These are phyloP conservation scores for Remersonia thermophila DNA, from an alignment of 2,329 filamentous ascomycete species.

Conservation along the genomic window DNA sequence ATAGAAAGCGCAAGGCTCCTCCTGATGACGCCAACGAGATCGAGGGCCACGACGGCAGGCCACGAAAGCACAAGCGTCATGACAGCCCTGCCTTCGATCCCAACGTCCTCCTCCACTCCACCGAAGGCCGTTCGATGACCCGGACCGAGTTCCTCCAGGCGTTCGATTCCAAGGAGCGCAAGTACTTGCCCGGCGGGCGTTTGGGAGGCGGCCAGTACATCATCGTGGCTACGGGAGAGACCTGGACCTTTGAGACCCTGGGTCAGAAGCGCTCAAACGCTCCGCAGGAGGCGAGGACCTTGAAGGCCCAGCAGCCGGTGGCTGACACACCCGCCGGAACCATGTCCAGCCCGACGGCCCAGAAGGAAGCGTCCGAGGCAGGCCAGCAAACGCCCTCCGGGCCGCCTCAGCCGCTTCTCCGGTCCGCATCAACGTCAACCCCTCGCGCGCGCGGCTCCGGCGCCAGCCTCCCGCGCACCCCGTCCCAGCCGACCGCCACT, in stretches of 20 bases:
- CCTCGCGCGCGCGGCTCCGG: no score
- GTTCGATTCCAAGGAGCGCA: neutral
- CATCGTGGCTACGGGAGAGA: conserved; percentile 5
- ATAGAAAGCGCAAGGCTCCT: no score
- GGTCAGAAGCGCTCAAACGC: neutral
- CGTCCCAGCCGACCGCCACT: no score
- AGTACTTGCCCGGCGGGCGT: conserved; percentile 3
- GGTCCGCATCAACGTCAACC: neutral
- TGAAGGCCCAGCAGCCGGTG: neutral
- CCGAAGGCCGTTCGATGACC: conserved; percentile 5
- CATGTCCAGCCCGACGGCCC: no score
- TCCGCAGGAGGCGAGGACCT: neutral
- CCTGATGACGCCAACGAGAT: neutral
- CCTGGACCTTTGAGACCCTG: conserved; percentile 2
- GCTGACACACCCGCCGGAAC: no score
- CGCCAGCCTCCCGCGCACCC: no score
- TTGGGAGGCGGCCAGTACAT: conserved; percentile 2
- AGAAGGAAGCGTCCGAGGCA: no score
- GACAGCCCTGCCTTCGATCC: neutral
- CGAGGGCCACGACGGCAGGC: neutral
- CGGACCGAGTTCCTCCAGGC: neutral
- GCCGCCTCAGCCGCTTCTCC: neutral
- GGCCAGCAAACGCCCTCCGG: neutral
- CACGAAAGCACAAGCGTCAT: neutral
- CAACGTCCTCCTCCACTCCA: conserved; percentile 1